These are phyloP conservation scores for Fomitiporia mediterranea DNA, from an alignment of 1,284 basidiomycete genomes.

Conservation along the genomic window DNA sequence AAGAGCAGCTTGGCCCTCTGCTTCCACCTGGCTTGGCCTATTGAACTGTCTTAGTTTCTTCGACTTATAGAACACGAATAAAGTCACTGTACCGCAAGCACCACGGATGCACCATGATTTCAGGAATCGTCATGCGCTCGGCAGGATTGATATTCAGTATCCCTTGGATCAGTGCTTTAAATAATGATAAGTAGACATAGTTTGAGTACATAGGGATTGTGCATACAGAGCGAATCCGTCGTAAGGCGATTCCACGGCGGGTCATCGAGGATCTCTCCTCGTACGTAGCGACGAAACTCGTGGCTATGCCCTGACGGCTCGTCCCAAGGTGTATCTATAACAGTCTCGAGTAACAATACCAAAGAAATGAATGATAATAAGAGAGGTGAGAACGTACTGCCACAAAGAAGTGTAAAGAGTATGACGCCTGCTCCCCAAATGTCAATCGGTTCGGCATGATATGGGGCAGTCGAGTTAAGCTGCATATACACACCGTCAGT, in stretches of 20 bases:
- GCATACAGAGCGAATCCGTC: slow-evolving; percentile 55
- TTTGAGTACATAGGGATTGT: not conserved
- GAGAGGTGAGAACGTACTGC: slow-evolving; percentile 59
- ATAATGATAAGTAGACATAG: not conserved
- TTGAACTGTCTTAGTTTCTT: not conserved
- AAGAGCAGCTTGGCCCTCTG: slow-evolving; percentile 45
- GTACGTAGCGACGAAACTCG: slow-evolving; percentile 76
- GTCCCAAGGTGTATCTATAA: slow-evolving; percentile 94
- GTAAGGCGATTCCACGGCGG: slow-evolving; percentile 80
- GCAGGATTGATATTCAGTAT: slow-evolving; percentile 74
- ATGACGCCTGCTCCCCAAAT: slow-evolving; percentile 98
- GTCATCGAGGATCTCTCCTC: slow-evolving; percentile 72
- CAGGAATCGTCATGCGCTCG: slow-evolving; percentile 64
- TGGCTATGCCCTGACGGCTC: slow-evolving; percentile 78
- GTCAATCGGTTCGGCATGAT: slow-evolving; percentile 90
- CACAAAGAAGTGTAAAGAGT: slow-evolving; percentile 85
- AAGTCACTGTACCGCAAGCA: slow-evolving; percentile 51
- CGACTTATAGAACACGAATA: not conserved
- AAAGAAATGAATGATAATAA: not conserved
- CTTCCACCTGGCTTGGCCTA: slow-evolving; percentile 69
- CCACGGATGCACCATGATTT: slow-evolving; percentile 78
- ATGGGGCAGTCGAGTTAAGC: slow-evolving; percentile 54
- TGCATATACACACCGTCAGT: slow-evolving; percentile 26
- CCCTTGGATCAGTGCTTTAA: slow-evolving; percentile 62
- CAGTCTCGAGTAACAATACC: not conserved